Percentiles rank a stretch among this genome's conserved stretches.
phyloP scores from a whole-genome alignment of 164 flowering plant genomes.

The Hamamelis virginiana region DNA sequence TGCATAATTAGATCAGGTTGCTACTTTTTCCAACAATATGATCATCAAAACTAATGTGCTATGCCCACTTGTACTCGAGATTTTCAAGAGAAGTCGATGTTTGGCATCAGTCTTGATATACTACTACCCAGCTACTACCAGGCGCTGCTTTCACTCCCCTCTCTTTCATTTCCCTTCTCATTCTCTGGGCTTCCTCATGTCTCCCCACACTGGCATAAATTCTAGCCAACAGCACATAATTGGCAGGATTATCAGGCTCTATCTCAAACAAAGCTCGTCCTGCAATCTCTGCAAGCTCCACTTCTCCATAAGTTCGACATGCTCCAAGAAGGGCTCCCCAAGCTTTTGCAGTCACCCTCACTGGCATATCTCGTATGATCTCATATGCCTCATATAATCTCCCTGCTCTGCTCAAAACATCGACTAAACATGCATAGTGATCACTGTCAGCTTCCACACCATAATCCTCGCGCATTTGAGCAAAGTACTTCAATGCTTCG shows the following conservation, averaged over 20 bases:
- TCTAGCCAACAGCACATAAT: conserved; percentile 55
- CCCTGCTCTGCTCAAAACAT: conserved; percentile 70
- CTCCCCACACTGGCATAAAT: conserved; percentile 55
- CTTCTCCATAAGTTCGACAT: conserved; percentile 64
- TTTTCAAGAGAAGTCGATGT: not conserved
- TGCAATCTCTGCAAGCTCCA: conserved; percentile 66
- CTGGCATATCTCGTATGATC: conserved; percentile 53
- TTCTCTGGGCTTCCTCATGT: conserved; percentile 56
- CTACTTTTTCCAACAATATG: no score
- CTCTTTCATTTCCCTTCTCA: conserved; percentile 59
- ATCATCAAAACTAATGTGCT: not conserved
- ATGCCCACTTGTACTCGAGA: not conserved
- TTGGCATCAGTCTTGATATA: conserved; percentile 19
- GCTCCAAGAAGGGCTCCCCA: conserved; percentile 84
- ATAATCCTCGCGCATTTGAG: conserved; percentile 38
- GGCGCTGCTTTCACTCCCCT: conserved; percentile 53
- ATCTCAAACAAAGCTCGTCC: conserved; percentile 58
- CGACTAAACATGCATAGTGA: conserved; percentile 69
- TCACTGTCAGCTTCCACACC: conserved; percentile 45
- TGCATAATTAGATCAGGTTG: no score
- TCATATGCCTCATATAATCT: conserved; percentile 63
- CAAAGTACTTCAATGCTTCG: conserved; percentile 50
- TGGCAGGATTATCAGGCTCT: conserved; percentile 69
- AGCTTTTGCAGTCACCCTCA: conserved; percentile 60
- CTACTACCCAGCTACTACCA: conserved; percentile 63